Evolutionary conservation across 2,329 filamentous ascomycete genomes (phyloP), one percentile per base, ranked within the genome.

Genomic region (Hypoxylon sp.): DNA sequence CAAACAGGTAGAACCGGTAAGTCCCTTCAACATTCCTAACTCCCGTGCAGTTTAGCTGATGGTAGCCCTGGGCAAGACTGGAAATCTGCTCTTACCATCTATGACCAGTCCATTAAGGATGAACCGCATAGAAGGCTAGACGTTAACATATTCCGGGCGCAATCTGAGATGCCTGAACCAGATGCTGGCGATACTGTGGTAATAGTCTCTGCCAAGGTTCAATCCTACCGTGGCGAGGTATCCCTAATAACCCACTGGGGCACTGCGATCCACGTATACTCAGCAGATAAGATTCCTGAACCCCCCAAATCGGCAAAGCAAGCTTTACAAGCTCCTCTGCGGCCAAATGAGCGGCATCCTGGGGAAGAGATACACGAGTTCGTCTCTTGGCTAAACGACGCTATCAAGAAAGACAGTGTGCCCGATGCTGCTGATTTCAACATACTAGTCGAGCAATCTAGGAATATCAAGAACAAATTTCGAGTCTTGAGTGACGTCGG

Each of bases 131-230:
- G 78, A 11, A 80, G 78, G 0, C 75, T 87, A 53, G 73, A 67
- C 73, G 82, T 94, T 62, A 86, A 84, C 67, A 87, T 92, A 54
- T 95, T 96, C 76, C 82, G 84, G 29, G 77, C 82, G 0, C 61
- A 84, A 52, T 72, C 83, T 0, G 75, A 83, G 1, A 86, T 89
- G 80, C 88, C 87, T 6, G 59, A 72, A 8, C 80, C 84, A 24
- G 77, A 80, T 1, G 77, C 82, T 2, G 86, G 87, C 4, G 92
- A 94, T 78, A 82, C 93, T n/a, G 80, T 93, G 4, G 77, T 93
- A 3, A 72, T 94, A 13, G 84, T 86, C 47, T 77, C 78, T n/a
- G 83, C 85, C 51, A 90, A 86, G 77, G 89, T 90, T 32, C 76
- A 79, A 60, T 57, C 48, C 13, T 74, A 60, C 29, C 70, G 71